Conservation (phyloP, 1,284 basidiomycete genomes). For the Tausonia pullulans region DNA sequence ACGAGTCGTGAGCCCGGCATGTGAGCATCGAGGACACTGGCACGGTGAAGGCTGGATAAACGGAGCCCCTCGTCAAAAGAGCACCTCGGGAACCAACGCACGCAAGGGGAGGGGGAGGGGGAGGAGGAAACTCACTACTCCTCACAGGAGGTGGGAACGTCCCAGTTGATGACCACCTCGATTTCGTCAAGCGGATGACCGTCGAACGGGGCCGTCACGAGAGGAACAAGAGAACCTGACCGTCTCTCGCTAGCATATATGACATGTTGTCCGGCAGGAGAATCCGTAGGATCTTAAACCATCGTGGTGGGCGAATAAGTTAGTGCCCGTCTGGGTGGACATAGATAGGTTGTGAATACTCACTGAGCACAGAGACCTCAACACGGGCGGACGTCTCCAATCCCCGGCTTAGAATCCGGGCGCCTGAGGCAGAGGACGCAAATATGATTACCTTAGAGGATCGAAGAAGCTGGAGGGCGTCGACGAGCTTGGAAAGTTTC, state of each 20-base stretch:
- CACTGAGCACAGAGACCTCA: no score
- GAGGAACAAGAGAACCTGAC: neutral
- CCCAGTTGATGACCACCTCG: neutral
- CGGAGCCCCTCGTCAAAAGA: no score
- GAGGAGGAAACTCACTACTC: neutral
- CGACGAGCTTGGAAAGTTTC: no score
- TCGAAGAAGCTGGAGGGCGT: no score
- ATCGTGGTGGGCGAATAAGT: neutral
- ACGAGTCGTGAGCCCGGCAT: neutral
- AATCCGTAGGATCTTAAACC: neutral
- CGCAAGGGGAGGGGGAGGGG: neutral
- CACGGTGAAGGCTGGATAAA: neutral
- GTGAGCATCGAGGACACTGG: neutral
- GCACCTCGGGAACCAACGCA: no score
- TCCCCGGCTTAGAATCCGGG: no score
- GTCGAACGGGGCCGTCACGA: neutral
- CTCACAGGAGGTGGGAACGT: neutral
- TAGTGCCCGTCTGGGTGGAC: neutral
- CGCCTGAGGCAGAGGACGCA: no score
- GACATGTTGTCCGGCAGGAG: neutral
- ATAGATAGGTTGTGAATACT: no score
- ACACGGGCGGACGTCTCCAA: no score
- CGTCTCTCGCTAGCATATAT: no score
- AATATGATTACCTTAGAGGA: no score
- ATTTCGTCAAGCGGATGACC: neutral